Evolutionary conservation across 306 rosid species (phyloP).

Genomic region (Vigna nakashimae): DNA sequence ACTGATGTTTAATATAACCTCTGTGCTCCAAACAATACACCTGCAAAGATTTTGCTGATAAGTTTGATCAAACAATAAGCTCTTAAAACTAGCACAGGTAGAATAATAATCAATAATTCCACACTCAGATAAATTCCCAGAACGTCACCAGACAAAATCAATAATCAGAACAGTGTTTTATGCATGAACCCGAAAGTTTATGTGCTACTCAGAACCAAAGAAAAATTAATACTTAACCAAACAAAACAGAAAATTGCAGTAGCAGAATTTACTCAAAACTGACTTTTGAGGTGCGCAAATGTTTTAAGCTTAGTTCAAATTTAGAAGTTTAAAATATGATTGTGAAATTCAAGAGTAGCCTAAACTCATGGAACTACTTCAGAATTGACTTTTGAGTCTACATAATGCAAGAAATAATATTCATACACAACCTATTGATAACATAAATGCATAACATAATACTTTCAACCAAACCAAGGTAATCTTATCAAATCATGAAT

Average conservation of each 20-base stretch:
- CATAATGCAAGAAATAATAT: background rate
- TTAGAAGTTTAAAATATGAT: background rate
- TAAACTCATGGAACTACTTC: background rate
- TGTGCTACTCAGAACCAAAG: background rate
- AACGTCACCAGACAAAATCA: background rate
- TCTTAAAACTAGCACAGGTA: background rate
- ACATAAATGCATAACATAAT: background rate
- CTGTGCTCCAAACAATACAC: conserved; percentile 81
- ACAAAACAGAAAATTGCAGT: conserved; percentile 27
- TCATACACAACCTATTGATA: background rate
- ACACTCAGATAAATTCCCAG: background rate
- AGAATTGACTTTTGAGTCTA: background rate
- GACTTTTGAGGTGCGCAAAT: background rate
- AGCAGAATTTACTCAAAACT: background rate
- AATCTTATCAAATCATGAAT: too few relatives aligned
- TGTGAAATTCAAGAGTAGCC: background rate
- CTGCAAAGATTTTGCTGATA: conserved; percentile 44
- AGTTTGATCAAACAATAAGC: background rate
- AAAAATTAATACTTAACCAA: conserved; percentile 28
- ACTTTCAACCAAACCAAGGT: background rate
- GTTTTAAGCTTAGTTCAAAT: background rate
- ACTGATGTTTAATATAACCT: conserved; percentile 64
- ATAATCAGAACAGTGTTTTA: background rate
- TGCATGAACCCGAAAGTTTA: background rate
- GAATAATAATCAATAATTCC: conserved; percentile 5